Percentiles rank a stretch among this genome's conserved stretches.
These are phyloP conservation scores for Tricholoma furcatifolium DNA, from an alignment of 768 basidiomycete genomes.

Conservation along the genomic window DNA sequence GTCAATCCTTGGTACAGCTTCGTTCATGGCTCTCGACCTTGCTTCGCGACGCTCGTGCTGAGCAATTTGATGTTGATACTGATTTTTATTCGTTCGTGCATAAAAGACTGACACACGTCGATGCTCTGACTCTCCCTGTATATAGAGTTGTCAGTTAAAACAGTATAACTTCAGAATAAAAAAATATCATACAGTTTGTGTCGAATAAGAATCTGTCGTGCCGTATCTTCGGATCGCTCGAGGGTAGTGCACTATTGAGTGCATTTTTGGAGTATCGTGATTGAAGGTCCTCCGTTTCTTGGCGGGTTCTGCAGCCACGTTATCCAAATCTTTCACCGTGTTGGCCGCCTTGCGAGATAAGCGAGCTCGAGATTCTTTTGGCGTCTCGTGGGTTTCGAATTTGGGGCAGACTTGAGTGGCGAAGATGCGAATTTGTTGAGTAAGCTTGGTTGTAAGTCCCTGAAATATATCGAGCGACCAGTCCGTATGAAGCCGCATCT, in stretches of 20 bases:
- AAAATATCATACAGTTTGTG: slow-evolving; percentile 29
- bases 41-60: slow-evolving; percentile 12
- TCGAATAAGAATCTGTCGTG: too few relatives aligned
- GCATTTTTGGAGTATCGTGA: slow-evolving; percentile 27
- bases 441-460: too few relatives aligned
- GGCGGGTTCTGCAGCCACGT: too few relatives aligned
- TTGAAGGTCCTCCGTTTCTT: slow-evolving; percentile 20
- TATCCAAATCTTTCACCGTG: too few relatives aligned
- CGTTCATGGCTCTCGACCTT: slow-evolving; percentile 9
- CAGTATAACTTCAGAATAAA: slow-evolving; percentile 16
- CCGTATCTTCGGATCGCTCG: too few relatives aligned
- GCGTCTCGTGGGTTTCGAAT: not conserved
- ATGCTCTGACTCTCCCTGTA: slow-evolving; percentile 1
- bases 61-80: slow-evolving; percentile 17
- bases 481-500: slow-evolving; percentile 24
- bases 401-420: not conserved
- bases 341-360: too few relatives aligned
- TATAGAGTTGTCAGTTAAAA: not conserved
- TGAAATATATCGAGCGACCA: too few relatives aligned
- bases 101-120: slow-evolving; percentile 9
- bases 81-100: too few relatives aligned
- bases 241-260: too few relatives aligned
- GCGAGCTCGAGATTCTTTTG: too few relatives aligned
- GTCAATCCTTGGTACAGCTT: not conserved
- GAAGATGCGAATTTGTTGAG: not conserved